Evolutionary conservation across 768 basidiomycete genomes (phyloP).

Genomic region (Boletus coccyginus): DNA sequence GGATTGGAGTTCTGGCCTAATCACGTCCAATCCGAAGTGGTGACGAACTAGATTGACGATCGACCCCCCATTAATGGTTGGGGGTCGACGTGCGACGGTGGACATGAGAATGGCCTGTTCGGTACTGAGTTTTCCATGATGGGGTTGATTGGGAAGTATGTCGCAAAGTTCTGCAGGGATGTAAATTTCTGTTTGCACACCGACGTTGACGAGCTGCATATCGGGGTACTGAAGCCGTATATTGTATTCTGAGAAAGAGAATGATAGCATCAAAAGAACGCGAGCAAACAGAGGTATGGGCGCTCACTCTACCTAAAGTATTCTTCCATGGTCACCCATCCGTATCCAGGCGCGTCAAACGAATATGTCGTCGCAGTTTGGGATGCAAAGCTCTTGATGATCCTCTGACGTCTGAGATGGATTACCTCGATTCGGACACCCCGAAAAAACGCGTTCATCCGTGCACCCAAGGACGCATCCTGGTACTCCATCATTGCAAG

Average conservation of each 20-base stretch:
- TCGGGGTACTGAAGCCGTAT: neutral
- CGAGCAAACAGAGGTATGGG: neutral
- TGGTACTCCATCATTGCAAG: neutral
- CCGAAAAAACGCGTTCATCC: neutral
- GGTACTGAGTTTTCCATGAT: no score
- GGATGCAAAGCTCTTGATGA: neutral
- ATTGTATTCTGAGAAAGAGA: neutral
- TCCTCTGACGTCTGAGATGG: neutral
- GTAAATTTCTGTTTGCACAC: neutral
- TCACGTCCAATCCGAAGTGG: neutral
- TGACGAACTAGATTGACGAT: neutral
- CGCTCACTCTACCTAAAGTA: neutral
- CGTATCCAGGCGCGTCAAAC: neutral
- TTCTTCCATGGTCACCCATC: neutral
- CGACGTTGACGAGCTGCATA: neutral
- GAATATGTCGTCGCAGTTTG: neutral
- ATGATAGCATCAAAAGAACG: neutral
- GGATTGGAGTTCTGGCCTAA: neutral
- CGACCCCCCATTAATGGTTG: neutral
- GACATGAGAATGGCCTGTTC: neutral
- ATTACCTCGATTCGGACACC: neutral
- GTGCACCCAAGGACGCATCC: neutral
- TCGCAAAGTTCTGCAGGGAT: neutral
- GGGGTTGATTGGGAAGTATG: neutral
- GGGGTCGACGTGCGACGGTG: neutral